Percentiles rank a stretch among this genome's conserved stretches.
phyloP scores from a whole-genome alignment of 2,329 filamentous ascomycete genomes.

The Aspergillus sp. region DNA sequence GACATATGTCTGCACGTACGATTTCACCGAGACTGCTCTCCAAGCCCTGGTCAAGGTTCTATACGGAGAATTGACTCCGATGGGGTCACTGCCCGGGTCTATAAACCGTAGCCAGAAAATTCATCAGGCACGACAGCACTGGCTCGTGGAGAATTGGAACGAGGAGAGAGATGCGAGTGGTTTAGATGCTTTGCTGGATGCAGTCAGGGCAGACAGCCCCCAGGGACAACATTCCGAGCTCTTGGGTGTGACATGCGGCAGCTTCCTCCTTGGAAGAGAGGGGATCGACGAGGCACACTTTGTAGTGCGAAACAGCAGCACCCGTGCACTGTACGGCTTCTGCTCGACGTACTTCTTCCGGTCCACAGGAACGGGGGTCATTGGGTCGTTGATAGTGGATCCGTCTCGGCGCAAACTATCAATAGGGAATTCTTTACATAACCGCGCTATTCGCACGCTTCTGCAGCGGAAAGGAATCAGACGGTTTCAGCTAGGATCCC shows the following conservation, averaged over 20 bases:
- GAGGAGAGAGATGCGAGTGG: conserved; percentile 69
- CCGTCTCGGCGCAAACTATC: conserved; percentile 80
- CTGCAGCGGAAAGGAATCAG: conserved; percentile 67
- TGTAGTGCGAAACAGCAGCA: conserved; percentile 90
- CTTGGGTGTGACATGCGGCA: conserved; percentile 63
- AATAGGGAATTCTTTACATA: conserved; percentile 84
- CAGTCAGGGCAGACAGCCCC: conserved; percentile 57
- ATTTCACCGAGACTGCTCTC: conserved; percentile 91
- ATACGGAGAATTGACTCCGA: conserved; percentile 66
- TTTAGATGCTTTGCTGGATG: conserved; percentile 69
- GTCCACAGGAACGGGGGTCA: conserved; percentile 64
- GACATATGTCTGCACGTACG: conserved; percentile 92
- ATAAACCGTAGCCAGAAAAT: conserved; percentile 83
- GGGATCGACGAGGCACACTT: conserved; percentile 79
- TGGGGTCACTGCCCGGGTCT: conserved; percentile 60
- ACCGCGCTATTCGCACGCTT: conserved; percentile 73
- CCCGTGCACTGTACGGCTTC: conserved; percentile 85
- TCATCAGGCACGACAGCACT: conserved; percentile 85
- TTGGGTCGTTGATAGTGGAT: conserved; percentile 86
- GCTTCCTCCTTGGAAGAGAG: conserved; percentile 68
- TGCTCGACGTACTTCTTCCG: conserved; percentile 81
- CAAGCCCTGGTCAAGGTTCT: conserved; percentile 77
- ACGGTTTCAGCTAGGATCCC: conserved; percentile 74
- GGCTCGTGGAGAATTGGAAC: conserved; percentile 88
- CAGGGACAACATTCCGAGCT: conserved; percentile 66